Evolutionary conservation across 352 stramenopile genomes (phyloP), one percentile per base, ranked within the genome.

Genomic region (Thraustochytrium striatum): DNA sequence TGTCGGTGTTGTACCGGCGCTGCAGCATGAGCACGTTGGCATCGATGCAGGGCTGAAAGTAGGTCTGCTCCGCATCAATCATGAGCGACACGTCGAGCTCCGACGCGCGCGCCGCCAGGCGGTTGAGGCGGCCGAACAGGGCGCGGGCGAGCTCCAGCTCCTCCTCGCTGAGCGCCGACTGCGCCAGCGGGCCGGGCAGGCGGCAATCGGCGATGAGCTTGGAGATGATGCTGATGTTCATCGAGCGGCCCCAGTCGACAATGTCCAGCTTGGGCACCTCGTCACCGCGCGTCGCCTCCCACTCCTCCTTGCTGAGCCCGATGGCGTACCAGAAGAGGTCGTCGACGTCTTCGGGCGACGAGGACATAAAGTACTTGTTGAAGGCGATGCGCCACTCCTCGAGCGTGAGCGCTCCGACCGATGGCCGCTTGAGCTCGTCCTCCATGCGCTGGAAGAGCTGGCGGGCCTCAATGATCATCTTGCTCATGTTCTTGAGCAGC

Each of bases 41-140:
- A 83, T 99, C 96, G 84, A 99, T 99, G 13, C 91, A 94, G 5
- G 95, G 94, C 86, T 99, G 96, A 85, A 98, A 97, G 85, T 97
- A 97, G 19, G 85, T 94, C 84, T 99, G 94, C 83, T 99, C 96
- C 28, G 96, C 96, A 85, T 99, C 96, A 75, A 99, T 92, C 90
- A 99, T 94, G 50, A 99, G 88, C 78, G 94, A 94, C 19, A 96
- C 92, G 41, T 87, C 90, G 38, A 85, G 81, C 43, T 88, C 88
- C 1, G 85, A 82, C 1, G 90, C 90, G 30, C 89, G 86, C 59
- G 85, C 87, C 1, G 92, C 92, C 30, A 94, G 85, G 83, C 8
- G 88, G 85, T 69, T 57, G 11, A 83, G 78, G 5, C 89, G 69
- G 30, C 87, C 58, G 38, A 89, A 87, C 86, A 98, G 97, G 85